A percentile compares a stretch with the other conserved stretches of the same genome.
These are phyloP conservation scores for Monsonia emarginata DNA, from an alignment of 441 rosid species.

Conservation along the genomic window DNA sequence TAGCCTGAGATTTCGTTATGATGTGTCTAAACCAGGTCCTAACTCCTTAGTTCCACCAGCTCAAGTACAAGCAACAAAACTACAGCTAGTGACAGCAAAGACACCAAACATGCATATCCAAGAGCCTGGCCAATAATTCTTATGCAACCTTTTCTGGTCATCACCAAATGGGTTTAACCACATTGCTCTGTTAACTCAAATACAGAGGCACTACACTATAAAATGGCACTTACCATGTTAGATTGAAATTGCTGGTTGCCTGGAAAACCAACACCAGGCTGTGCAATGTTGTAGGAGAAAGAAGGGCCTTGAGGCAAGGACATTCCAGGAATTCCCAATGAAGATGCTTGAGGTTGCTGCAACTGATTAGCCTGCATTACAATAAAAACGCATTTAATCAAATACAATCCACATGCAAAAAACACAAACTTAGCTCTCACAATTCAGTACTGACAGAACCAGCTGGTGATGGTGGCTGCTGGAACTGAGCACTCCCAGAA, in stretches of 20 bases:
- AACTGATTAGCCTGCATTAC: not conserved
- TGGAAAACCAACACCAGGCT: conserved; percentile 14
- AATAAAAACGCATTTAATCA: not conserved
- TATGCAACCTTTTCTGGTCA: not conserved
- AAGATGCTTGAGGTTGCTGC: not conserved
- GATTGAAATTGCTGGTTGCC: conserved; percentile 16
- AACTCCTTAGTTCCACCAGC: no score
- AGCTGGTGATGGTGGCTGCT: not conserved
- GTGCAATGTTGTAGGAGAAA: conserved; percentile 21
- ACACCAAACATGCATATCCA: not conserved
- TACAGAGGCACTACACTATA: not conserved
- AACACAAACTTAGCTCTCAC: not conserved
- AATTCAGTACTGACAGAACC: not conserved
- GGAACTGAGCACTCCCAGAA: not conserved
- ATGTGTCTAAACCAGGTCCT: not conserved
- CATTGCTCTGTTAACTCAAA: not conserved
- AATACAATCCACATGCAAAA: not conserved
- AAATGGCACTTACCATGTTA: conserved; percentile 19
- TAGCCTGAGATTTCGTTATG: not conserved
- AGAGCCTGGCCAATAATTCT: not conserved
- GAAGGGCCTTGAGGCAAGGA: no score
- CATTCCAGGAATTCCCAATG: no score
- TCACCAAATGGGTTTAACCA: not conserved
- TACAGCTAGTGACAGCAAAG: not conserved
- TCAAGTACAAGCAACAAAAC: no score